A percentile compares a stretch with the other conserved stretches of the same genome.
phyloP scores from a whole-genome alignment of 805 yeast genomes.

The Candida ficus region DNA sequence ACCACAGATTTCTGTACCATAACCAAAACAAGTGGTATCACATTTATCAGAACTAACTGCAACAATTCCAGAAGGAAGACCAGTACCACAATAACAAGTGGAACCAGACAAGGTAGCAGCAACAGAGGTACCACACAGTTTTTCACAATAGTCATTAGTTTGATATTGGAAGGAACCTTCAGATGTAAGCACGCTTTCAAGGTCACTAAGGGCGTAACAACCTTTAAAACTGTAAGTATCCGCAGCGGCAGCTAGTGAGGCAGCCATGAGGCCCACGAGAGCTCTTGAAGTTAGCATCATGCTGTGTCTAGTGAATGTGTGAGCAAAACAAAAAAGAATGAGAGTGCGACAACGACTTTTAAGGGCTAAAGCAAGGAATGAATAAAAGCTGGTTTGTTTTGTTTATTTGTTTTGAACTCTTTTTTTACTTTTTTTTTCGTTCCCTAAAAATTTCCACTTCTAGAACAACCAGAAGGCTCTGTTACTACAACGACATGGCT shows the following conservation, averaged over 20 bases:
- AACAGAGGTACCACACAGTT: slow-evolving; percentile 44
- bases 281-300: too few species aligned
- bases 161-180: slow-evolving; percentile 52
- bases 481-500: too few species aligned
- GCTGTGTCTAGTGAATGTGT: too few species aligned
- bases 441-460: too few species aligned
- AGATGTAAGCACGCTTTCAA: slow-evolving; percentile 23
- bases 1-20: slow-evolving; percentile 58
- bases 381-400: too few species aligned
- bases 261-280: too few species aligned
- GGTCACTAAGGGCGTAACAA: slow-evolving; percentile 28
- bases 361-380: too few species aligned
- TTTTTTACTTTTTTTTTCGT: too few species aligned
- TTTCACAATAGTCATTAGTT: slow-evolving; percentile 51
- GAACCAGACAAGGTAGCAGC: slow-evolving; percentile 50
- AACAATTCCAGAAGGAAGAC: slow-evolving; percentile 29
- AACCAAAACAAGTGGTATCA: slow-evolving; percentile 52
- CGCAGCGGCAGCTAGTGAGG: background rate
- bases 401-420: too few species aligned
- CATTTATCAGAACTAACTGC: slow-evolving; percentile 34
- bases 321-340: too few species aligned
- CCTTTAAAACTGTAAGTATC: slow-evolving; percentile 22
- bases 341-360: too few species aligned
- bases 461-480: too few species aligned
- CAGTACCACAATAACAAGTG: slow-evolving; percentile 63